These are phyloP conservation scores for Ceratocystis smalleyi DNA, from an alignment of 2,329 filamentous ascomycete genomes.

Conservation along the genomic window DNA sequence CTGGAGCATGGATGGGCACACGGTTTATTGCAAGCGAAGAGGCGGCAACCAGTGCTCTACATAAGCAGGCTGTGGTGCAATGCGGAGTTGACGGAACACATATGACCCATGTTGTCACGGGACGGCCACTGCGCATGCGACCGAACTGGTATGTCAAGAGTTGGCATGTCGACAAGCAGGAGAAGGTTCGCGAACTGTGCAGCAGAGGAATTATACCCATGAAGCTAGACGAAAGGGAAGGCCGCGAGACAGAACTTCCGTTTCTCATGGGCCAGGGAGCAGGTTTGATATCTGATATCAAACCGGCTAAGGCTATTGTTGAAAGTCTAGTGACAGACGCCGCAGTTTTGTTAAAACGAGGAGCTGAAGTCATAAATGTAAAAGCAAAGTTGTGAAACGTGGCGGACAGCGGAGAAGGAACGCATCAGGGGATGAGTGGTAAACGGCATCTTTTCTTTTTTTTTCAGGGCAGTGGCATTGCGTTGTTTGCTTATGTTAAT, in stretches of 20 bases:
- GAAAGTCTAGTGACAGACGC: slow-evolving; percentile 76
- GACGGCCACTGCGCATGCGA: slow-evolving; percentile 63
- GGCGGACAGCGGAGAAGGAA: slow-evolving; percentile 17
- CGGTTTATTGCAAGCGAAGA: slow-evolving; percentile 74
- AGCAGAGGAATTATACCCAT: slow-evolving; percentile 66
- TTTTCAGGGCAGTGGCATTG: background rate
- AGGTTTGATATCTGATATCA: slow-evolving; percentile 57
- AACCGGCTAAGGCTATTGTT: slow-evolving; percentile 75
- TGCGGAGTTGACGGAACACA: slow-evolving; percentile 67
- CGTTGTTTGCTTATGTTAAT: background rate
- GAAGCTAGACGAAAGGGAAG: slow-evolving; percentile 66
- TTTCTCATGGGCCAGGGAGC: slow-evolving; percentile 92
- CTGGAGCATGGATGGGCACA: slow-evolving; percentile 87
- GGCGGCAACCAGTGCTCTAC: slow-evolving; percentile 62
- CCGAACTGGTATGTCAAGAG: slow-evolving; percentile 68
- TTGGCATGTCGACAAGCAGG: slow-evolving; percentile 59
- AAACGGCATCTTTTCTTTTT: background rate
- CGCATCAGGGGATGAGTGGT: background rate
- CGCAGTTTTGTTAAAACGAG: slow-evolving; percentile 48
- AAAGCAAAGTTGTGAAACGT: slow-evolving; percentile 30
- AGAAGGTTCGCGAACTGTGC: slow-evolving; percentile 60
- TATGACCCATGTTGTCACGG: slow-evolving; percentile 67
- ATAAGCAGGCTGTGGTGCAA: slow-evolving; percentile 72
- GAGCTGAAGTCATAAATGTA: slow-evolving; percentile 40
- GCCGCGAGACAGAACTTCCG: slow-evolving; percentile 68